Base-by-base conservation (phyloP, 352 stramenopile genomes). In the Halophytophthora batemanensis region DNA sequence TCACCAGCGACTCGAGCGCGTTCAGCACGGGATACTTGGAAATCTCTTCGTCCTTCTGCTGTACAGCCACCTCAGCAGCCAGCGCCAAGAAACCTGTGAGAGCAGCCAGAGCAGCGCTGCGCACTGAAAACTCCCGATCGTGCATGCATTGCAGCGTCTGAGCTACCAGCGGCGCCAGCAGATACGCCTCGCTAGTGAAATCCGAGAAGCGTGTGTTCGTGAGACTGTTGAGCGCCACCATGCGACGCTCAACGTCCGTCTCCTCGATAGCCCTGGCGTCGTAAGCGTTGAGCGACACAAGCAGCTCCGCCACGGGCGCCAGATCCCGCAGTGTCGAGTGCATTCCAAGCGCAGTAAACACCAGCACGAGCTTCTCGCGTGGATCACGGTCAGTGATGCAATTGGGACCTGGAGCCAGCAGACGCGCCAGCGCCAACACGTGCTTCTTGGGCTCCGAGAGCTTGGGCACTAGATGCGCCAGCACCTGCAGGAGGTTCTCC, bases 131-230 rank as follows among this genome's bases (percentile, higher is more conserved):
- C 40, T 95, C 85, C 17, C 49, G 50, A 38, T 94, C 83, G 59
- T 93, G 82, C 81, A 94, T 93, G 21, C 61, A 87, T 34, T 88
- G 76, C 39, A 94, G 50, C 56, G 81, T 90, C 60, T 95, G 83
- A 11, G 72, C 82, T 6, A 89, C 51, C 14, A 96, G 53, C 1
- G 85, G 83, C n/a, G 82, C 86, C 22, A 96, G 68, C 35, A 86
- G 61, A 43, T 78, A 64, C 21, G 82, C 69, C 31, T 89, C 69
- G n/a, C 75, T 36, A 4, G 57, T 64, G 44, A 90, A 86, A 0
- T 64, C 78, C 7, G 56, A 61, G 56, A 95, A 97, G 11, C 68
- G 59, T 12, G 66, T 59, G 13, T 70, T 57, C 55, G 89, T 92
- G 6, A 94, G 57, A 10, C 53, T 43, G 34, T 90, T 87, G 23